Evolutionary conservation across 805 yeast species (phyloP).

Genomic region (Barnettozyma botsteinii): DNA sequence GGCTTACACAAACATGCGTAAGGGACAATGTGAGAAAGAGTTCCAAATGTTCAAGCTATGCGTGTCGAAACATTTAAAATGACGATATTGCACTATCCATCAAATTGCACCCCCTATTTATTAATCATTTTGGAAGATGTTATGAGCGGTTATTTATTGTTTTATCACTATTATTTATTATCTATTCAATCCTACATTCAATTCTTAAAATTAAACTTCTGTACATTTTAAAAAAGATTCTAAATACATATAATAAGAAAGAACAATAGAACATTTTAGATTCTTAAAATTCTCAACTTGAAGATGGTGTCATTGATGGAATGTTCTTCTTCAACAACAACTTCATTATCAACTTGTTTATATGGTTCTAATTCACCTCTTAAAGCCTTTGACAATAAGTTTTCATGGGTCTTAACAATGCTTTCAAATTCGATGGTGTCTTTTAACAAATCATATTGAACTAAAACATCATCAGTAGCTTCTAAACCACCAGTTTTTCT

Average conservation of each 20-base stretch:
- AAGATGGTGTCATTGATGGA: constrained; percentile 72
- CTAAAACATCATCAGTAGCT: constrained; percentile 91
- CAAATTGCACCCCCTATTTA: neutral
- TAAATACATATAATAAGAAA: too few relatives aligned
- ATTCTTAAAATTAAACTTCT: constrained; percentile 21
- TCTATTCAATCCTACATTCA: neutral
- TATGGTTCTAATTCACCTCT: constrained; percentile 45
- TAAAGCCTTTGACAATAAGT: constrained; percentile 70
- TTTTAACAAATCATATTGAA: constrained; percentile 64
- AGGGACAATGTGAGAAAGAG: constrained; percentile 48
- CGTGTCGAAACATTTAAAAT: constrained; percentile 29
- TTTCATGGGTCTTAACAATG: constrained; percentile 59
- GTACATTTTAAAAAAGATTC: neutral
- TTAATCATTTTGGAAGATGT: too few relatives aligned
- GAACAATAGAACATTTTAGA: too few relatives aligned
- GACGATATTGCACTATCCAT: too few relatives aligned
- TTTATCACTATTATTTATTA: neutral
- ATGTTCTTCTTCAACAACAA: constrained; percentile 87
- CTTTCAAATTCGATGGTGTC: constrained; percentile 58
- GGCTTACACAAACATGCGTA: constrained; percentile 43
- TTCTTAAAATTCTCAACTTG: constrained; percentile 67
- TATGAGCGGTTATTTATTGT: too few relatives aligned
- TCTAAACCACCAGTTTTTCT: constrained; percentile 94
- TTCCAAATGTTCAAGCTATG: constrained; percentile 45
- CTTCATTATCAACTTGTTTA: constrained; percentile 38